A percentile compares a stretch with the other conserved stretches of the same genome.
phyloP scores from a whole-genome alignment of 2,329 filamentous ascomycete genomes.

The Trichoderma sp. region DNA sequence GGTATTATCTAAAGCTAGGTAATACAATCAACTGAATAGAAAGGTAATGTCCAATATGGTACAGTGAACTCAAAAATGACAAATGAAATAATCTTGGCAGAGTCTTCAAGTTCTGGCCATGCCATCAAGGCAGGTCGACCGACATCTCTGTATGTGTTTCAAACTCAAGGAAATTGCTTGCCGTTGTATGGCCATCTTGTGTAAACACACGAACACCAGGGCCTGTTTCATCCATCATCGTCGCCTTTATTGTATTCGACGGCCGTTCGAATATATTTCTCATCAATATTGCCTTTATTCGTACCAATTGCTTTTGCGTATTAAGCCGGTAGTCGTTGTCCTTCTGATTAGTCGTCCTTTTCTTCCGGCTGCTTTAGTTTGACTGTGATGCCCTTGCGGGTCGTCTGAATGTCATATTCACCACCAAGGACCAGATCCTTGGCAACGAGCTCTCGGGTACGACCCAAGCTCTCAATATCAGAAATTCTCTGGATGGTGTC shows the following conservation, averaged over 20 bases:
- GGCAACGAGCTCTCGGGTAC: constrained; percentile 91
- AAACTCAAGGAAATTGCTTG: constrained; percentile 6
- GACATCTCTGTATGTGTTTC: neutral
- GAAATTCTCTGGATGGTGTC: constrained; percentile 78
- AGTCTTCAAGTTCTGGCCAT: neutral
- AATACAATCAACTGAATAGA: neutral
- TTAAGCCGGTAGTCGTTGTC: neutral
- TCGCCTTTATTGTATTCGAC: neutral
- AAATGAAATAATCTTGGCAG: neutral
- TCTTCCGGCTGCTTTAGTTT: constrained; percentile 44
- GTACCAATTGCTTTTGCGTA: neutral
- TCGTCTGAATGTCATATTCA: constrained; percentile 63
- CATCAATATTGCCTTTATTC: neutral
- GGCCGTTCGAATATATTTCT: neutral
- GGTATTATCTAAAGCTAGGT: neutral
- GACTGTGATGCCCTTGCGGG: constrained; percentile 40
- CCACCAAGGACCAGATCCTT: constrained; percentile 89
- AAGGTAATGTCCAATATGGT: neutral
- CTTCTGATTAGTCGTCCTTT: constrained; percentile 20
- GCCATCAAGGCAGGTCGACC: neutral
- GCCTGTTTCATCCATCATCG: neutral
- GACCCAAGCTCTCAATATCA: constrained; percentile 89
- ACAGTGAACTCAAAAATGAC: neutral
- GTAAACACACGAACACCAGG: neutral
- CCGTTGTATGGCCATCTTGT: neutral